Conservation (phyloP, 2,329 filamentous ascomycete genomes). For the Alternaria atra region DNA sequence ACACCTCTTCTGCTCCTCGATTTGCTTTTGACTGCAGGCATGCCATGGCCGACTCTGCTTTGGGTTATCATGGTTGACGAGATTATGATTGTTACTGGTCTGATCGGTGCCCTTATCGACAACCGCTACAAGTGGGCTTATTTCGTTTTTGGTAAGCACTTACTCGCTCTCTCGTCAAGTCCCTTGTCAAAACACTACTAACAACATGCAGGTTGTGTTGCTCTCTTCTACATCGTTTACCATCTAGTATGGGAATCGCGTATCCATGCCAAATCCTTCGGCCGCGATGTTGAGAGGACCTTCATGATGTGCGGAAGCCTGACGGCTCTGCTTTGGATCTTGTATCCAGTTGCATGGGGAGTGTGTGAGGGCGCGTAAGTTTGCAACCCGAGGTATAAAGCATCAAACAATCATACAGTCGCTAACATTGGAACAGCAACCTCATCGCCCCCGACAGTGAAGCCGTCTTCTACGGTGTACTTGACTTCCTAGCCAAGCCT, state of each 20-base stretch:
- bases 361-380: slow-evolving; percentile 60
- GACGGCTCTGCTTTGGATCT: slow-evolving; percentile 69
- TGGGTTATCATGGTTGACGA: slow-evolving; percentile 69
- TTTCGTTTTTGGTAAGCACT: slow-evolving; percentile 59
- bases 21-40: slow-evolving; percentile 69
- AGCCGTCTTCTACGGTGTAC: slow-evolving; percentile 72
- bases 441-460: slow-evolving; percentile 72
- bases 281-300: slow-evolving; percentile 61
- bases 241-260: slow-evolving; percentile 66
- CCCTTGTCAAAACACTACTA: slow-evolving; percentile 2
- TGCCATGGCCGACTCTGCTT: slow-evolving; percentile 71
- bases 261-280: slow-evolving; percentile 64
- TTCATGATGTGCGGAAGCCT: slow-evolving; percentile 67
- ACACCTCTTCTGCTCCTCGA: slow-evolving; percentile 71
- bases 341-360: slow-evolving; percentile 71
- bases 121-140: slow-evolving; percentile 75
- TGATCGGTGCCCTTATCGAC: slow-evolving; percentile 70
- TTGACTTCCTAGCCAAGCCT: slow-evolving; percentile 72
- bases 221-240: slow-evolving; percentile 69
- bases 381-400: not conserved
- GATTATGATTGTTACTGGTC: slow-evolving; percentile 73
- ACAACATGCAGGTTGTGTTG: slow-evolving; percentile 41
- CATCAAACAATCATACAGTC: not conserved
- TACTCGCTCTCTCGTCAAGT: not conserved
- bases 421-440: slow-evolving; percentile 59